Conservation (phyloP, 331 rosid genomes). For the Rhamnella rubrinervis region DNA sequence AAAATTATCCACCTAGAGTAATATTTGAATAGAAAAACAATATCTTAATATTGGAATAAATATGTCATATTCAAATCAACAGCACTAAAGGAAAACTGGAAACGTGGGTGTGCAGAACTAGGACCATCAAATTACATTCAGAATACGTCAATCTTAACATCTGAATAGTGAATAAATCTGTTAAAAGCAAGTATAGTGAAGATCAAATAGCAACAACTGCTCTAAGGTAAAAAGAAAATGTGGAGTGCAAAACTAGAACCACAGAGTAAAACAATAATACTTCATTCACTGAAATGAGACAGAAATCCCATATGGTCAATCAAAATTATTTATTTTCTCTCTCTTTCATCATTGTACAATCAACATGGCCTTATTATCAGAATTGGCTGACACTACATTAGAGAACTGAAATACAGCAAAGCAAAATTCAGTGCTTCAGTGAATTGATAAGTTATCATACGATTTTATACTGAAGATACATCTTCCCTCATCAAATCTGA, state of each 20-base stretch:
- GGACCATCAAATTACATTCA: background rate
- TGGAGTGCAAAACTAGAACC: background rate
- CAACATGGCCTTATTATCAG: no score
- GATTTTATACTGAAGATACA: background rate
- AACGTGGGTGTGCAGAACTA: background rate
- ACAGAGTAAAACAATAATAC: background rate
- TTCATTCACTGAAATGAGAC: background rate
- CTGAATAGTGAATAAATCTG: no score
- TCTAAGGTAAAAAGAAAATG: background rate
- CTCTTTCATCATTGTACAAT: no score
- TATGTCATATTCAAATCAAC: background rate
- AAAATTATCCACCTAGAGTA: slow-evolving; percentile 79
- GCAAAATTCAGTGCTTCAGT: background rate
- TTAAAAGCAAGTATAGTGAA: no score
- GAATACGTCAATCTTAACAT: background rate
- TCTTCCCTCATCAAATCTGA: background rate
- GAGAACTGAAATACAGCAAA: background rate
- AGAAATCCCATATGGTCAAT: no score
- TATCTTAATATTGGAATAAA: background rate
- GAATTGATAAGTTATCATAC: background rate
- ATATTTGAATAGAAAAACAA: background rate
- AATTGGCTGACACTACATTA: no score
- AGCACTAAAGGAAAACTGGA: background rate
- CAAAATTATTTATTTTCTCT: no score
- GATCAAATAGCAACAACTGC: no score